Base-by-base conservation (phyloP, 2,329 filamentous ascomycete genomes). In the Penicillium corylophilum region DNA sequence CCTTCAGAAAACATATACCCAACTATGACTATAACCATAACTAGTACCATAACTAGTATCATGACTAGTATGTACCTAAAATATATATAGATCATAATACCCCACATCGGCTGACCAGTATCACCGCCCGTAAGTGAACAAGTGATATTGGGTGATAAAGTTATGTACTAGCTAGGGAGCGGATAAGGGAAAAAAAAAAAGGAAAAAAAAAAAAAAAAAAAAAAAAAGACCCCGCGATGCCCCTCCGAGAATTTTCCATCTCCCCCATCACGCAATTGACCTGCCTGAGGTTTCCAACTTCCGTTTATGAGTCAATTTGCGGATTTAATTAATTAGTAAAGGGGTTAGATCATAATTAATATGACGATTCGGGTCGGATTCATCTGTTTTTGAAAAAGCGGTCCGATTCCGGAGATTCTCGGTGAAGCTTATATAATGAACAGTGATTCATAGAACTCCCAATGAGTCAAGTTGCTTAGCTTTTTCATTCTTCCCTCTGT, bases 351-450 rank as follows among this genome's bases (percentile, higher is more conserved):
- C 13, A n/a, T 6, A 15, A 15, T n/a, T 3, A n/a, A 3, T 16
- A 40, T 13, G n/a, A 24, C 22, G 5, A 8, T 41, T 41, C 15
- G 38, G 38, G 23, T 5, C 39, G 13, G n/a, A 41, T 41, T n/a
- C 39, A 22, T 41, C 39, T 24, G n/a, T 5, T 41, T 41, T 41
- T 13, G 5, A 41, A 7, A 31, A 33, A 38, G 33, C 28, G 43
- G 48, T 47, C 55, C 55, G 55, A 51, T 57, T 56, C 55, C 55
- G 55, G 55, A 51, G 49, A 33, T 39, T 44, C 46, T 52, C 51
- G 54, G 49, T 45, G 44, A 56, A 47, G 48, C 36, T 51, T 53
- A 50, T 44, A 46, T 48, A 29, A 57, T 52, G 40, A n/a, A n/a
- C 44, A 22, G 40, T 53, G 42, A 51, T 55, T 54, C 50, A 50